phyloP scores from a whole-genome alignment of 2,329 filamentous ascomycete species.

The Graphilbum ipis-grandicollis region DNA sequence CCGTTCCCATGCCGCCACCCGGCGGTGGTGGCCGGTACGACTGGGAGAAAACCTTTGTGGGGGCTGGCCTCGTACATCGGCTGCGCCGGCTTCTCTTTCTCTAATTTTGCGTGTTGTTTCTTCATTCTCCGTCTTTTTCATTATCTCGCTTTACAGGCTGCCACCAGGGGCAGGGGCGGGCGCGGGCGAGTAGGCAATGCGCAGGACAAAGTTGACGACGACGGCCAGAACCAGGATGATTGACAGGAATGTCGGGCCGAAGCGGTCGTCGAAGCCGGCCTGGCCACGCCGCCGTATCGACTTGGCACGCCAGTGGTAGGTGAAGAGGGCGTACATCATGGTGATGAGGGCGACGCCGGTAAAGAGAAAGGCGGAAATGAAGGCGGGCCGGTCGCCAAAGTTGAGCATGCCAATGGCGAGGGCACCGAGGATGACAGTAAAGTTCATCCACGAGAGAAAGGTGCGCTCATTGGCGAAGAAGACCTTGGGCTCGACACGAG shows the following conservation, averaged over 20 bases:
- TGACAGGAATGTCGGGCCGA: slow-evolving; percentile 81
- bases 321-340: slow-evolving; percentile 88
- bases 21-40: too few relatives aligned
- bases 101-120: too few relatives aligned
- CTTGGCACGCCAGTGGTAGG: slow-evolving; percentile 93
- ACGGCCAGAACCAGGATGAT: slow-evolving; percentile 75
- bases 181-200: slow-evolving; percentile 33
- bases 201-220: slow-evolving; percentile 87
- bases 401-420: slow-evolving; percentile 94
- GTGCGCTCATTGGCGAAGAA: slow-evolving; percentile 99
- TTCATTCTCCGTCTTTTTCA: too few relatives aligned
- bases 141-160: neutral
- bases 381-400: slow-evolving; percentile 87
- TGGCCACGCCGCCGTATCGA: slow-evolving; percentile 83
- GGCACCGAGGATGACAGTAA: slow-evolving; percentile 94
- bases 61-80: too few relatives aligned
- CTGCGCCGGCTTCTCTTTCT: too few relatives aligned
- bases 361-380: slow-evolving; percentile 87
- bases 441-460: slow-evolving; percentile 99
- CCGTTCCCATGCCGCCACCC: too few relatives aligned
- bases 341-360: slow-evolving; percentile 85
- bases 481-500: slow-evolving; percentile 96
- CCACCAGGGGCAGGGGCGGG: neutral
- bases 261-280: slow-evolving; percentile 90
- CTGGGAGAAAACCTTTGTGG: too few relatives aligned